These are phyloP conservation scores for Alternaria panax DNA, from an alignment of 2,329 filamentous ascomycete genomes.

Conservation along the genomic window DNA sequence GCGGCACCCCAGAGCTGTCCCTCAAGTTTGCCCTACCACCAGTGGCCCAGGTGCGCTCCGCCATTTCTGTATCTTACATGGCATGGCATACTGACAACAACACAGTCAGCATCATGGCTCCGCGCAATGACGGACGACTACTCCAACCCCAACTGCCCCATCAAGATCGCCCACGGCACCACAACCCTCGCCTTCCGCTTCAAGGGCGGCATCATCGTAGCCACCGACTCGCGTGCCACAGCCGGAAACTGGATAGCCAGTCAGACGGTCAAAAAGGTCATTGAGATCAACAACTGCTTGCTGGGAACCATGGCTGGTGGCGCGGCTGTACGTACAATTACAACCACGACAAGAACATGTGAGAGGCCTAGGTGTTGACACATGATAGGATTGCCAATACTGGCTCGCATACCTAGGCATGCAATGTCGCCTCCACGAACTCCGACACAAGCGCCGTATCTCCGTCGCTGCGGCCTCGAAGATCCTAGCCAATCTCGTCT, in stretches of 20 bases:
- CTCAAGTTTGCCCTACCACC: conserved; percentile 96
- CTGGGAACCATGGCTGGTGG: conserved; percentile 98
- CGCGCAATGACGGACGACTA: conserved; percentile 97
- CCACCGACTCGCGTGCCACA: conserved; percentile 95
- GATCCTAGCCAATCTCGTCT: conserved; percentile 97
- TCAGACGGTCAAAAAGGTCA: conserved; percentile 99
- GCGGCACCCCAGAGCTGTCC: conserved; percentile 77
- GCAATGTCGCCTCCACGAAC: conserved; percentile 98
- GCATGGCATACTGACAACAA: conserved; percentile 9
- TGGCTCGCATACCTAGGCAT: conserved; percentile 99
- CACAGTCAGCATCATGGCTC: conserved; percentile 90
- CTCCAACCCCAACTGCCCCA: conserved; percentile 94
- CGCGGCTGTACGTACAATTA: conserved; percentile 69
- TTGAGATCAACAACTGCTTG: conserved; percentile 94
- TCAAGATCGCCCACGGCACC: conserved; percentile 99
- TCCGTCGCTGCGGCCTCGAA: conserved; percentile 96
- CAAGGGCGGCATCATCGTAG: conserved; percentile 97
- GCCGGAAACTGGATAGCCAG: conserved; percentile 99
- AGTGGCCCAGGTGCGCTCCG: conserved; percentile 74
- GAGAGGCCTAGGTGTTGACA: conserved; percentile 20
- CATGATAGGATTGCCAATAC: conserved; percentile 90
- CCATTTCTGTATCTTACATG: background rate
- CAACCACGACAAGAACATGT: background rate
- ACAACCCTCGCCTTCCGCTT: conserved; percentile 98
- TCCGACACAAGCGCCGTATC: conserved; percentile 98